Conservation (phyloP, 1,139 yeast genomes). For the Zygosaccharomyces pseudobailii region DNA sequence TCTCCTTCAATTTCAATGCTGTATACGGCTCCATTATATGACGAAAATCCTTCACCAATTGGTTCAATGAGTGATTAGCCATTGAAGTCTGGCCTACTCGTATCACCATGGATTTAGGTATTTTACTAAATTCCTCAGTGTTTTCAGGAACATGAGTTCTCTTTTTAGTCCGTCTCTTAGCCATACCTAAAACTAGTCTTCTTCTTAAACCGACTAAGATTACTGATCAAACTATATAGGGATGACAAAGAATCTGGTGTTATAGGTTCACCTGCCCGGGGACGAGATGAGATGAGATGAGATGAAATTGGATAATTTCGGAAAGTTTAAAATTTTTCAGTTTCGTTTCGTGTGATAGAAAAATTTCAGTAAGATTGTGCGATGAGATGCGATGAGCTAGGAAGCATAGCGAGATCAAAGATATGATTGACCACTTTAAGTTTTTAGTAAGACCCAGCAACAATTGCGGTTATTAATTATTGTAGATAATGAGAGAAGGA, state of each 20-base stretch:
- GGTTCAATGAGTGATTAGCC: constrained; percentile 75
- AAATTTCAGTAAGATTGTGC: constrained; percentile 6
- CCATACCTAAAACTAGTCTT: constrained; percentile 19
- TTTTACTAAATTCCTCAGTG: constrained; percentile 59
- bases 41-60: constrained; percentile 82
- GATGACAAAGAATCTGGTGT: neutral
- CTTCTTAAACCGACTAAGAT: neutral
- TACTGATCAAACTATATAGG: neutral
- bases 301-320: constrained; percentile 9
- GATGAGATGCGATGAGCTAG: constrained; percentile 10
- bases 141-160: constrained; percentile 74
- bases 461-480: neutral
- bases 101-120: constrained; percentile 92
- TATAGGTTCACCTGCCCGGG: neutral
- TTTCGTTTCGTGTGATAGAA: constrained; percentile 8
- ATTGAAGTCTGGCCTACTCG: constrained; percentile 70
- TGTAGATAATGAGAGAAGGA: constrained; percentile 1
- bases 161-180: constrained; percentile 48
- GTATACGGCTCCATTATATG: constrained; percentile 95
- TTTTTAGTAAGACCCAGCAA: too few relatives aligned
- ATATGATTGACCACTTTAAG: too few relatives aligned
- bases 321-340: constrained; percentile 9
- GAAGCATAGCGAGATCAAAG: too few relatives aligned
- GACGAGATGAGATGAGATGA: constrained; percentile 13
- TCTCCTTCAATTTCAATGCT: constrained; percentile 79